Percentiles rank a stretch among this genome's conserved stretches.
phyloP scores from a whole-genome alignment of 352 stramenopile genomes.

The Phytopythium vexans region DNA sequence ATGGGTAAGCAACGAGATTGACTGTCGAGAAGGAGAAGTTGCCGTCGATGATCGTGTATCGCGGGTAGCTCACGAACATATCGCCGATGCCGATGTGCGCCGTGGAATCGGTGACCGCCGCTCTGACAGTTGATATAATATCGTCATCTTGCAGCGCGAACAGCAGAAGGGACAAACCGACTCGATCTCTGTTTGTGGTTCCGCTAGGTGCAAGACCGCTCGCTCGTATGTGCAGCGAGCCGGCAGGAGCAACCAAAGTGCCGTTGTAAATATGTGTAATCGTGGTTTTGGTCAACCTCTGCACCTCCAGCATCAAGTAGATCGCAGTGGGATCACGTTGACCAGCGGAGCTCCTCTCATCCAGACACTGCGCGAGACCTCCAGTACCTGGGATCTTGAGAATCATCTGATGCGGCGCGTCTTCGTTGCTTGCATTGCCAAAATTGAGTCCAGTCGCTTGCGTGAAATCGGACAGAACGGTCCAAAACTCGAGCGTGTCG shows the following conservation, averaged over 20 bases:
- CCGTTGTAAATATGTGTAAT: too few species aligned
- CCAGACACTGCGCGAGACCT: too few species aligned
- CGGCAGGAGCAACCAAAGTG: background rate
- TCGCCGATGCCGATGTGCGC: slow-evolving; percentile 7
- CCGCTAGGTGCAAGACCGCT: too few species aligned
- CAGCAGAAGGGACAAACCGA: slow-evolving; percentile 11
- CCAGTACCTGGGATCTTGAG: background rate
- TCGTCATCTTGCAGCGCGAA: slow-evolving; percentile 8
- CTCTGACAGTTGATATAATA: slow-evolving; percentile 4
- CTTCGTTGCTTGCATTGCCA: background rate
- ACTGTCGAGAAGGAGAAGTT: background rate
- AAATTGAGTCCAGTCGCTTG: slow-evolving; percentile 3
- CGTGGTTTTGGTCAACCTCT: too few species aligned
- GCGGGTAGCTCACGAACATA: slow-evolving; percentile 14
- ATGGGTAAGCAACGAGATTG: background rate
- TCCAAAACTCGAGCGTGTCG: background rate
- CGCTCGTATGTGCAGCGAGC: too few species aligned
- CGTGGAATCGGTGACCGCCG: background rate
- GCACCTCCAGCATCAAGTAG: too few species aligned
- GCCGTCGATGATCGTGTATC: background rate
- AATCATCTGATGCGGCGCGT: background rate
- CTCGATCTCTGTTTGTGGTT: too few species aligned
- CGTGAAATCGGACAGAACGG: slow-evolving; percentile 2
- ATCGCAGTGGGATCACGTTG: too few species aligned
- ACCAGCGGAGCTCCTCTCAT: too few species aligned